Percentiles rank a stretch among this genome's conserved stretches.
Evolutionary conservation across 192 early-diverging fungal species (phyloP).

Genomic region (Diversispora eburnea): DNA sequence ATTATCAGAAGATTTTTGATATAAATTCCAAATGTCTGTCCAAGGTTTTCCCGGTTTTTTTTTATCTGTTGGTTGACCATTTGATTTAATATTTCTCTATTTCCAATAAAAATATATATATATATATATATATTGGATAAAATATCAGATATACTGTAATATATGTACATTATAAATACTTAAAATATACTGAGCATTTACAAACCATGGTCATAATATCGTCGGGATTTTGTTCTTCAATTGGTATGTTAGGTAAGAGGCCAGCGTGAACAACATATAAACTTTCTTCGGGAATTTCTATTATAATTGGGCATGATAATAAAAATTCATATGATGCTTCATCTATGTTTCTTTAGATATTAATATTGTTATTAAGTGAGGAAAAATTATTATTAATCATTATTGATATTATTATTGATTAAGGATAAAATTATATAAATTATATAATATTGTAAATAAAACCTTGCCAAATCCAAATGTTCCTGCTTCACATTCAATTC

Average conservation of each 20-base stretch:
- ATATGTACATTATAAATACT: too few species aligned
- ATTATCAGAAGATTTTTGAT: constrained; percentile 24
- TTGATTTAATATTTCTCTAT: constrained; percentile 44
- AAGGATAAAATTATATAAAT: background rate
- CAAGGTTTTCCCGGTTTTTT: constrained; percentile 40
- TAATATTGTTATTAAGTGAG: background rate
- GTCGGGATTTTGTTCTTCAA: constrained; percentile 53
- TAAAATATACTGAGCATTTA: background rate
- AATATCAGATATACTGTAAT: constrained; percentile 29
- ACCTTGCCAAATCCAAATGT: constrained; percentile 39
- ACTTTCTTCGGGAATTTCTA: constrained; percentile 41
- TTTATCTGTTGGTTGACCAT: constrained; percentile 38
- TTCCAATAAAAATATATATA: constrained; percentile 39
- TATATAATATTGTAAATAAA: constrained; percentile 1
- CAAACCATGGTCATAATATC: constrained; percentile 59
- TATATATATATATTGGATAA: constrained; percentile 37
- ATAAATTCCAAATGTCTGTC: constrained; percentile 39
- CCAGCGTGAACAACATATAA: constrained; percentile 69
- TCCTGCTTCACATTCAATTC: constrained; percentile 31
- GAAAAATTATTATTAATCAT: too few species aligned
- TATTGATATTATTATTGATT: background rate
- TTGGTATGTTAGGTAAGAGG: constrained; percentile 46
- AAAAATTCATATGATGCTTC: constrained; percentile 33
- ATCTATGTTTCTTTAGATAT: constrained; percentile 17
- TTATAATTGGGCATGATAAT: constrained; percentile 32